phyloP scores from a whole-genome alignment of 2,329 filamentous ascomycete species.

The Xylaria sp. region DNA sequence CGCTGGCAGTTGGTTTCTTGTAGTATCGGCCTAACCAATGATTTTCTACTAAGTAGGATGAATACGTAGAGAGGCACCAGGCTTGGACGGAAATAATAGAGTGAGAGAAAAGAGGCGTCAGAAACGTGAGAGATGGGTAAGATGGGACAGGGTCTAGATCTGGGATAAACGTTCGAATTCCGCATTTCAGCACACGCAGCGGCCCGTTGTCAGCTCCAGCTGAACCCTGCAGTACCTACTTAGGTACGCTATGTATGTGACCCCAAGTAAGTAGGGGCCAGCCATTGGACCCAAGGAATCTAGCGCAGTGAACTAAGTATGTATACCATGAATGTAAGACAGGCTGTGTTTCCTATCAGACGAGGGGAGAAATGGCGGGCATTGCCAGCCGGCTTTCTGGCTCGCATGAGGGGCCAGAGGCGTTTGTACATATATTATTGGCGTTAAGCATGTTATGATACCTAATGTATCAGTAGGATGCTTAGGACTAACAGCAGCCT shows the following conservation, averaged over 20 bases:
- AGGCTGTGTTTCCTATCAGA: slow-evolving; percentile 23
- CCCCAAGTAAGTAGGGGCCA: slow-evolving; percentile 15
- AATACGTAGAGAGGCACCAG: slow-evolving; percentile 15
- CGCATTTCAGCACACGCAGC: slow-evolving; percentile 12
- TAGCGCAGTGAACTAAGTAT: not conserved
- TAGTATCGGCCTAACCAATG: not conserved
- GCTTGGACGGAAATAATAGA: slow-evolving; percentile 5
- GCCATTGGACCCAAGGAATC: not conserved
- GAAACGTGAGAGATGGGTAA: slow-evolving; percentile 7
- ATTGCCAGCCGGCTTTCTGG: not conserved
- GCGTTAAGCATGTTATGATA: too few relatives aligned
- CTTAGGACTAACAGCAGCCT: too few relatives aligned
- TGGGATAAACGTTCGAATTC: slow-evolving; percentile 6
- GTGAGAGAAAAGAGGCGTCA: slow-evolving; percentile 4
- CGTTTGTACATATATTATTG: too few relatives aligned
- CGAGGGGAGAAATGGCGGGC: slow-evolving; percentile 2
- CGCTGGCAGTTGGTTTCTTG: not conserved
- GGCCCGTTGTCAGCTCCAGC: slow-evolving; percentile 10
- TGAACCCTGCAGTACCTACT: too few relatives aligned
- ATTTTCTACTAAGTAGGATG: not conserved
- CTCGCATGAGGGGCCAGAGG: too few relatives aligned
- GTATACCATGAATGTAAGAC: slow-evolving; percentile 8
- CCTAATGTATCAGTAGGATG: too few relatives aligned
- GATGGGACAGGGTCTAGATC: slow-evolving; percentile 1
- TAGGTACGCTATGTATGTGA: too few relatives aligned